phyloP scores from a whole-genome alignment of 78 protist species.

The Dictyostelium brefeldianum region DNA sequence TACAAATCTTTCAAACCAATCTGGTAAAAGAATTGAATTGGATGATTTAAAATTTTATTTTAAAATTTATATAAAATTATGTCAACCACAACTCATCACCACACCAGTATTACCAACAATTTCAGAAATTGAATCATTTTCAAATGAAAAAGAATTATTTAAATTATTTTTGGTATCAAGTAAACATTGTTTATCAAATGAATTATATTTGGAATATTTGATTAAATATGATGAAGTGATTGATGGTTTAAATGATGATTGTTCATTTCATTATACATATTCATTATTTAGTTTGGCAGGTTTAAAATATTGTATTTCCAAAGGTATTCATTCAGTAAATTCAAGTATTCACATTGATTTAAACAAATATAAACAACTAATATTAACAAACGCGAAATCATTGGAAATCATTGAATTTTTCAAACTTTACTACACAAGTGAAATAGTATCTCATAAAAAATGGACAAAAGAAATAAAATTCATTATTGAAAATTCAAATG shows the following conservation, averaged over 20 bases:
- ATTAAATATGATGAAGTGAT: conserved; percentile 2
- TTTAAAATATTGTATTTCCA: neutral
- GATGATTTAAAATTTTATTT: neutral
- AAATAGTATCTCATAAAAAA: neutral
- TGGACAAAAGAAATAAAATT: neutral
- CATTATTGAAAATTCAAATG: neutral
- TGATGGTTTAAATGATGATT: neutral
- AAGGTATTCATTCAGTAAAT: neutral
- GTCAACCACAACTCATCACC: neutral
- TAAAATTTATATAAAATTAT: neutral
- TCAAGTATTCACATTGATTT: neutral
- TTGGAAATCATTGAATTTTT: neutral
- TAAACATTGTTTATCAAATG: neutral
- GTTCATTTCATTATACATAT: neutral
- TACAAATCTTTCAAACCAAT: neutral
- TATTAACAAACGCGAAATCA: neutral
- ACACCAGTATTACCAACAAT: neutral
- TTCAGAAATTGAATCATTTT: too few relatives aligned
- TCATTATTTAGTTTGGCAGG: neutral
- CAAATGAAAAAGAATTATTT: conserved; percentile 5
- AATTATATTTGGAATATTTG: conserved; percentile 13
- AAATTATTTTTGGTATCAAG: neutral
- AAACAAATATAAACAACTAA: neutral
- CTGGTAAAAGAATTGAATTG: neutral
- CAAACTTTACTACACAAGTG: neutral